Conservation (phyloP, 108 stramenopile species). For the Seminavis robusta region DNA sequence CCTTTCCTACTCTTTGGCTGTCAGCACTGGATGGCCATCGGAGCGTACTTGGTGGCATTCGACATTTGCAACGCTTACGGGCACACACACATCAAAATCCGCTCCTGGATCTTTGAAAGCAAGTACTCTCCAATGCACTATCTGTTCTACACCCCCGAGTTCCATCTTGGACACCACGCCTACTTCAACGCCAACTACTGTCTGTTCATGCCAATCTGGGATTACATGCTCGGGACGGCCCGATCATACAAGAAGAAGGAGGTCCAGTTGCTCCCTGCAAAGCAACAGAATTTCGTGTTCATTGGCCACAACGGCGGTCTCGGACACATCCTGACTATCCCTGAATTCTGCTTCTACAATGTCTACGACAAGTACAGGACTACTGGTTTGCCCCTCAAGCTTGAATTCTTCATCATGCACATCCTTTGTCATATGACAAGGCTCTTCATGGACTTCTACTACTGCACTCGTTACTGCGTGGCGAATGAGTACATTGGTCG, state of each 20-base stretch:
- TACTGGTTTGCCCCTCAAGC: constrained; percentile 46
- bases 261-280: constrained; percentile 40
- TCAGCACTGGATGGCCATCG: constrained; percentile 60
- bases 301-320: constrained; percentile 72
- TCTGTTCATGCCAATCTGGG: constrained; percentile 71
- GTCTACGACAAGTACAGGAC: constrained; percentile 47
- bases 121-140: constrained; percentile 62
- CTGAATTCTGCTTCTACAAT: constrained; percentile 56
- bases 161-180: constrained; percentile 67
- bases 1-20: constrained; percentile 16
- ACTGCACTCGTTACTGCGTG: constrained; percentile 54
- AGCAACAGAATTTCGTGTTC: constrained; percentile 65
- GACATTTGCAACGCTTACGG: constrained; percentile 62
- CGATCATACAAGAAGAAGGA: constrained; percentile 54
- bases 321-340: constrained; percentile 61
- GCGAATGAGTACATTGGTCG: constrained; percentile 54
- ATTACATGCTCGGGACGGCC: constrained; percentile 54
- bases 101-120: constrained; percentile 47
- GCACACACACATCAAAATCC: constrained; percentile 57
- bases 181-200: constrained; percentile 66
- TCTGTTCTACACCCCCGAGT: constrained; percentile 71
- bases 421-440: constrained; percentile 29
- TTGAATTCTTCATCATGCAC: constrained; percentile 56
- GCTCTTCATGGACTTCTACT: constrained; percentile 36
- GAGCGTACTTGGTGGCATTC: constrained; percentile 52